Evolutionary conservation across 805 yeast species (phyloP), one percentile per base, ranked within the genome.

Genomic region (Lachancea mirantina): DNA sequence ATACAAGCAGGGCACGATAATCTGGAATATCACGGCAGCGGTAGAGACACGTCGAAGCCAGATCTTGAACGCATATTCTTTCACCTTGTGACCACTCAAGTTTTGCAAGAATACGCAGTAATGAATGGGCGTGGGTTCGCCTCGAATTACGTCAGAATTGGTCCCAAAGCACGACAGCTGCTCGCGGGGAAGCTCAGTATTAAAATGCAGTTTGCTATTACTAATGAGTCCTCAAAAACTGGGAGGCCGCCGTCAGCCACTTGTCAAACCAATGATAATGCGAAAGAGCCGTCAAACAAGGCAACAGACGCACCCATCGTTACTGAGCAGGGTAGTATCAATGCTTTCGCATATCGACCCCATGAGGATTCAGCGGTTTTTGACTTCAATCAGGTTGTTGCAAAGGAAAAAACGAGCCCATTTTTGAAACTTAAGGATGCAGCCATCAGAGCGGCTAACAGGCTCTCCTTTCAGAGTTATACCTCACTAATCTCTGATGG

Each of bases 51-150:
- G 43, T 72, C 73, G n/a, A 76, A 76, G 41, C 71, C 76, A 2
- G 84, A 79, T 21, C 67, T 84, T 19, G 95, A 88, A 55, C 65
- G 97, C 40, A 72, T 92, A 5, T 81, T 88, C 41, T 87, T 84
- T 53, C 79, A 79, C 43, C 59, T 92, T 38, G 68, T 84, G 17
- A 71, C 82, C 8, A 75, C 76, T 36, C 72, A 74, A 15, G 68
- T 77, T 9, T 55, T 92, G 21, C 68, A 67, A 37, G 96, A 88
- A 52, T 80, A 77, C 47, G 72, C 85, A 2, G 64, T 78, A 5
- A 73, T 77, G 67, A 83, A 76, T 45, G 74, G 70, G 14, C 70
- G 75, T n/a, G 94, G 95, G 0, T 88, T 79, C 62, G 82, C 94
- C 0, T 64, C 81, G 2, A 80, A 82, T 33, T 89, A 89, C 49